phyloP scores from a whole-genome alignment of 306 rosid species.

The Lotus japonicus region DNA sequence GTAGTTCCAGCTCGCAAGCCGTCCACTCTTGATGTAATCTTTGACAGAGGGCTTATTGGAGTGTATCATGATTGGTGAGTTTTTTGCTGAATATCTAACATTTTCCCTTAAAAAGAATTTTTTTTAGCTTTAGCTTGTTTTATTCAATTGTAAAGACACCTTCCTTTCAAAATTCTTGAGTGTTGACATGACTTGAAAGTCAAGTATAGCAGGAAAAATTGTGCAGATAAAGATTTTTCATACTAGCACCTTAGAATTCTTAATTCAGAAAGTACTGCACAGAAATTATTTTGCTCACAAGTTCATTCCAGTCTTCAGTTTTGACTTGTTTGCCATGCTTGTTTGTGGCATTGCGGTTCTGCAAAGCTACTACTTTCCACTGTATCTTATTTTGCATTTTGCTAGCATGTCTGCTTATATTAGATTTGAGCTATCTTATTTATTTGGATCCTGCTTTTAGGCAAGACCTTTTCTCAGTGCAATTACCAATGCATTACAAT shows the following conservation, averaged over 20 bases:
- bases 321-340: neutral
- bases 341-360: neutral
- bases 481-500: neutral
- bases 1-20: slow-evolving; percentile 76
- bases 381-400: neutral
- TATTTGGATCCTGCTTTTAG: neutral
- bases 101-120: neutral
- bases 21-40: slow-evolving; percentile 66
- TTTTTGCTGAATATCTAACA: neutral
- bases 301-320: neutral
- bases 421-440: neutral
- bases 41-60: slow-evolving; percentile 89
- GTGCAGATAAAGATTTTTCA: neutral
- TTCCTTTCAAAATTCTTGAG: neutral
- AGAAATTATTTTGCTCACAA: neutral
- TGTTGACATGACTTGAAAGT: neutral
- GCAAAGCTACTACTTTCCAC: neutral
- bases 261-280: neutral
- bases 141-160: neutral
- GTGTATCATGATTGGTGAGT: slow-evolving; percentile 93
- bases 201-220: neutral
- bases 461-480: neutral
- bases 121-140: neutral
- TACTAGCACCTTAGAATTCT: neutral
- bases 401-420: neutral